Evolutionary conservation across 441 rosid genomes (phyloP).

Genomic region (Hura crepitans): DNA sequence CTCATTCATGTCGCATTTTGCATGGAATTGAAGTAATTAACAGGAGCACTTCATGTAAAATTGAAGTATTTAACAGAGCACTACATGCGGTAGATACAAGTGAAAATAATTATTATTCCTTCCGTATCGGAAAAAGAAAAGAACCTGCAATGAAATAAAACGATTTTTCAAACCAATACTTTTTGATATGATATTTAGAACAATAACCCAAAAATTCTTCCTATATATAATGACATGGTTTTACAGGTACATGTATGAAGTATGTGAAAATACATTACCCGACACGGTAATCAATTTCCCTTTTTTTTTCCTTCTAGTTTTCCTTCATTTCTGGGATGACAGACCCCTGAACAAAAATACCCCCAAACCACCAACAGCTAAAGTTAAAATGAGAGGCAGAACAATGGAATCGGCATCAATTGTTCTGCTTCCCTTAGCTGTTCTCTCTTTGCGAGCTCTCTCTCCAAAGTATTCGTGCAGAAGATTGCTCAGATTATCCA

Average conservation of each 20-base stretch:
- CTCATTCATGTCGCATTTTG: too few relatives aligned
- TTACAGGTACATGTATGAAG: not conserved
- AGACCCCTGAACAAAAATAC: constrained; percentile 47
- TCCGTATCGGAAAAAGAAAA: too few relatives aligned
- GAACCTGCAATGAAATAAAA: too few relatives aligned
- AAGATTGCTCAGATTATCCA: constrained; percentile 72
- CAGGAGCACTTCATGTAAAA: too few relatives aligned
- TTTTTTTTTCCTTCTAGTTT: too few relatives aligned
- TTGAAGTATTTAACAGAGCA: too few relatives aligned
- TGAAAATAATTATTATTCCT: too few relatives aligned
- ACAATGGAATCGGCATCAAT: constrained; percentile 33
- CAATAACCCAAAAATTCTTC: too few relatives aligned
- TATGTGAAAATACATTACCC: not conserved
- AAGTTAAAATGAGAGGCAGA: constrained; percentile 49
- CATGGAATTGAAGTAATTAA: too few relatives aligned
- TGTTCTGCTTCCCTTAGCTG: constrained; percentile 31
- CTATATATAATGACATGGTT: not conserved
- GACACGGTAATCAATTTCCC: not conserved
- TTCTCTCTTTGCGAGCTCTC: constrained; percentile 53
- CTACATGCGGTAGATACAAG: too few relatives aligned
- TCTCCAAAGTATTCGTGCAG: constrained; percentile 61
- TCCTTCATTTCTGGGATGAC: constrained; percentile 36
- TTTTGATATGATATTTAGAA: too few relatives aligned
- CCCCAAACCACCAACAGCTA: constrained; percentile 65
- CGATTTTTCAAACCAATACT: too few relatives aligned